Conservation (phyloP, 164 flowering plant species). For the Vitis amurensis region DNA sequence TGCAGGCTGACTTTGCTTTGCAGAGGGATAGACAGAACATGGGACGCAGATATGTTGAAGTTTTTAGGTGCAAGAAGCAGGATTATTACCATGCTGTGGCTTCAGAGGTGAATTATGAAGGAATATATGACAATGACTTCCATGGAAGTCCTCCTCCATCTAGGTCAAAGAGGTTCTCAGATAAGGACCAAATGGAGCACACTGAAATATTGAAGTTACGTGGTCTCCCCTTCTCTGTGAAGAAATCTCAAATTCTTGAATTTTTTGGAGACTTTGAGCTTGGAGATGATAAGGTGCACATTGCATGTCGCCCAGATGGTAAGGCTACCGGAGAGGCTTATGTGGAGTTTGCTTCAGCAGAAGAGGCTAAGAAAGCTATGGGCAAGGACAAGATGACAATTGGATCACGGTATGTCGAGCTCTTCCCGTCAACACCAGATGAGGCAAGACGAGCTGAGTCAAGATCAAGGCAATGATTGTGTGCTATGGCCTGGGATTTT, state of each 20-base stretch:
- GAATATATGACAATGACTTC: conserved; percentile 52
- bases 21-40: conserved; percentile 80
- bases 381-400: conserved; percentile 81
- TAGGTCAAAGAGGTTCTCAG: conserved; percentile 54
- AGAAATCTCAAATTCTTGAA: conserved; percentile 60
- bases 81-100: conserved; percentile 92
- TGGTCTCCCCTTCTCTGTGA: conserved; percentile 82
- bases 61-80: conserved; percentile 79
- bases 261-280: conserved; percentile 69
- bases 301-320: conserved; percentile 81
- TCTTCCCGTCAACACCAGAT: conserved; percentile 79
- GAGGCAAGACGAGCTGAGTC: conserved; percentile 84
- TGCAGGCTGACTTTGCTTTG: conserved; percentile 80
- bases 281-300: conserved; percentile 58
- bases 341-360: conserved; percentile 80
- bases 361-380: conserved; percentile 87
- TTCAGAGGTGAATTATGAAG: conserved; percentile 76
- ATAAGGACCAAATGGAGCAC: conserved; percentile 75
- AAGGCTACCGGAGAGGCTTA: conserved; percentile 91
- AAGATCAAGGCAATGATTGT: conserved; percentile 64
- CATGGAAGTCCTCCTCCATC: conserved; percentile 63
- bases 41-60: conserved; percentile 88
- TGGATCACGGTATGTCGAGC: conserved; percentile 83
- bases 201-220: conserved; percentile 76
- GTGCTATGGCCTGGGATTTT: too few species aligned